Evolutionary conservation across 1,284 basidiomycete genomes (phyloP), one percentile per base, ranked within the genome.

Genomic region (Malassezia sympodialis): DNA sequence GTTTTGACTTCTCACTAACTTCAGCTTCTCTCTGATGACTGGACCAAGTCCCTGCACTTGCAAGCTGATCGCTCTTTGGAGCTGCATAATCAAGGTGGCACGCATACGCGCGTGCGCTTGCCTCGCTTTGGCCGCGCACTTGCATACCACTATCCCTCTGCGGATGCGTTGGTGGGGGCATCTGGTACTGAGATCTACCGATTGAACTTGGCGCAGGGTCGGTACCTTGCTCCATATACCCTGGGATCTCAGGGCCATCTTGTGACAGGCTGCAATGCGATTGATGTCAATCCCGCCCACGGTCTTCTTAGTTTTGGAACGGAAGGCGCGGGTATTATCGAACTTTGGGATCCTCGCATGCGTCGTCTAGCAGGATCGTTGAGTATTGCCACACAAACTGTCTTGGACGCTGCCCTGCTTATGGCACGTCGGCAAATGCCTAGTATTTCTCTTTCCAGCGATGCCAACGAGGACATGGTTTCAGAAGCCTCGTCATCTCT

Each of bases 21-120:
- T 15, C 75, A 94, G 90, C 86, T 91, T 70, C 80, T 99, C 10
- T 96, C 91, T 0, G 86, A 90, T 72, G 94, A 99, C 79, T 99
- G 94, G 94, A 98, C 93, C 15, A 98, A 99, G 77, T 86, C 87
- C n/a, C 81, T 96, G 56, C 91, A 94, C 72, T 81, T 99, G 1
- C 94, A 98, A 80, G 84, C 86, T 46, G 91, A 98, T 77, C 84
- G 94, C n/a, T 88, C 88, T 6, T 76, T 98, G 49, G 88, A 91
- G 72, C 80, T 99, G 4, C 94, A 99, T 74, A 90, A 88, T 0
- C 94, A 98, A 76, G 84, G 87, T 40, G 90, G 90, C 0, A 83
- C 90, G 59, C 89, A 96, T 74, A 89, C 96, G 69, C 83, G 86
- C 23, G 86, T 91, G 4, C 83, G 94, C 58, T 87, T 98, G 79